Conservation (phyloP, 108 stramenopile species). For the Cyclotella choctawhatcheeana region DNA sequence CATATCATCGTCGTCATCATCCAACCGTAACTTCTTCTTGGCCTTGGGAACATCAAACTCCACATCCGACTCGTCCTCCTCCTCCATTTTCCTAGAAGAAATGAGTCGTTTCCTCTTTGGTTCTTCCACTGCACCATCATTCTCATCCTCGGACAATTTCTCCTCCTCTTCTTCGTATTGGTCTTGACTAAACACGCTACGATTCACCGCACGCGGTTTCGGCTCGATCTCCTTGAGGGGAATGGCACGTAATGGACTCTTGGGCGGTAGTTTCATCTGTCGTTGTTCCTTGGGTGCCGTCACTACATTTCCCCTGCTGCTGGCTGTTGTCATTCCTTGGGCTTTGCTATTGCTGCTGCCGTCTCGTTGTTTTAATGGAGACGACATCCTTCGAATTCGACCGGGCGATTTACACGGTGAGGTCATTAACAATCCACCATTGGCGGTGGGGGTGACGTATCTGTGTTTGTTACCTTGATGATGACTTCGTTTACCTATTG, state of each 20-base stretch:
- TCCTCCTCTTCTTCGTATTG: constrained; percentile 7
- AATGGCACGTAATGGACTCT: constrained; percentile 35
- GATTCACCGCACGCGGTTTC: neutral
- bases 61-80: constrained; percentile 21
- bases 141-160: constrained; percentile 6
- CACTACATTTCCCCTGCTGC: neutral
- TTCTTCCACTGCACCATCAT: neutral
- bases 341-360: constrained; percentile 10
- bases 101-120: constrained; percentile 9
- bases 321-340: too few species aligned
- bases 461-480: too few species aligned
- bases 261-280: constrained; percentile 23
- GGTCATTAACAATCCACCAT: too few species aligned
- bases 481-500: too few species aligned
- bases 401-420: neutral
- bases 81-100: neutral
- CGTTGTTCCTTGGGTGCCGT: neutral
- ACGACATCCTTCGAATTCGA: neutral
- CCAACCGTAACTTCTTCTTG: constrained; percentile 26
- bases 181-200: constrained; percentile 5
- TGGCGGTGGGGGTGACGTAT: too few species aligned
- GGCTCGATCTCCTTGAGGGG: constrained; percentile 22
- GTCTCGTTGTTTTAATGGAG: neutral
- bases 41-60: constrained; percentile 14
- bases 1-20: too few species aligned